These are phyloP conservation scores for Coccomyxa subellipsoidea DNA, from an alignment of 163 green algal species.

Conservation along the genomic window DNA sequence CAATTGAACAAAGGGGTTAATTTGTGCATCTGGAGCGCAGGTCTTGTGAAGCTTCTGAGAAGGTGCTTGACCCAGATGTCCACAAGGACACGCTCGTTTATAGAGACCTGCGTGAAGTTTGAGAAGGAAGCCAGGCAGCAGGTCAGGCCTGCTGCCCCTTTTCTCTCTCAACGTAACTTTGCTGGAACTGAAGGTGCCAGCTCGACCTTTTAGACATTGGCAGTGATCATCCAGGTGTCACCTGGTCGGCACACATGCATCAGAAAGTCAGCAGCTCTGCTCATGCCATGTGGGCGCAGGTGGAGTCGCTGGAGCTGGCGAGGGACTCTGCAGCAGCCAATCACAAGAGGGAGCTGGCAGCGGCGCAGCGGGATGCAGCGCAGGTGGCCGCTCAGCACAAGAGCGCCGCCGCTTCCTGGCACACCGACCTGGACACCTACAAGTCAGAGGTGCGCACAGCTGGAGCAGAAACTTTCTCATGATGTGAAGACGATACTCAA, in stretches of 20 bases:
- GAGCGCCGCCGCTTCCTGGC: constrained; percentile 51
- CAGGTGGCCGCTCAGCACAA: constrained; percentile 55
- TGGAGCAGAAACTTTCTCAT: no score
- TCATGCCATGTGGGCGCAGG: constrained; percentile 22
- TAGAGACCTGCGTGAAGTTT: constrained; percentile 55
- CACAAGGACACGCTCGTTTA: constrained; percentile 44
- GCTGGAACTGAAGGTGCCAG: no score
- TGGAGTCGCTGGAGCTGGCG: constrained; percentile 61
- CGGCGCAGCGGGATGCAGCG: constrained; percentile 44
- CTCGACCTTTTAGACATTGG: no score
- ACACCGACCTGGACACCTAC: constrained; percentile 49
- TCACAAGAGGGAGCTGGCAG: constrained; percentile 64
- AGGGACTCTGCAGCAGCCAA: constrained; percentile 43
- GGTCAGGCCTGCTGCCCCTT: constrained; percentile 24
- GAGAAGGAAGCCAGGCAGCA: constrained; percentile 60
- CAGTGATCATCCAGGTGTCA: no score
- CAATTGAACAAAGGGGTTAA: neutral
- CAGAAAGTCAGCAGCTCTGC: no score
- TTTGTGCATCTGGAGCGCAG: constrained; percentile 34
- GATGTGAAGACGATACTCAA: no score
- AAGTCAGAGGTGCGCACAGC: constrained; percentile 51
- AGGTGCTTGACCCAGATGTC: constrained; percentile 63
- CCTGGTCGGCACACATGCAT: no score
- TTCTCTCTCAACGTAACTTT: neutral
- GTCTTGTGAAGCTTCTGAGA: constrained; percentile 76